Conservation (phyloP, 2,329 filamentous ascomycete species). For the Aspergillus sp. region DNA sequence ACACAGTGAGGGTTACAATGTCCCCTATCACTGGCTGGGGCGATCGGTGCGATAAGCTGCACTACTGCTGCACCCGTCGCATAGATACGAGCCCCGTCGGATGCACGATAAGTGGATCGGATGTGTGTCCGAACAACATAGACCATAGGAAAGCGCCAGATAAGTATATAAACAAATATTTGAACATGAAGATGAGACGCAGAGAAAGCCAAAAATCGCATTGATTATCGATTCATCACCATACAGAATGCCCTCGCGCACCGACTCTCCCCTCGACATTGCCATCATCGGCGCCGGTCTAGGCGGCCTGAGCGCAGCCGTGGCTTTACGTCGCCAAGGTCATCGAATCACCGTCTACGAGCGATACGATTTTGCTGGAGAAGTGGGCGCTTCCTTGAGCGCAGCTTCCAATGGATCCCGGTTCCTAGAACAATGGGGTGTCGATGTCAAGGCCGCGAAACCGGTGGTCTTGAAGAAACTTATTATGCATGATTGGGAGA, state of each 20-base stretch:
- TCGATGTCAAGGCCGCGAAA: constrained; percentile 24
- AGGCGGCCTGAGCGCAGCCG: constrained; percentile 24
- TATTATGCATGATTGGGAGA: constrained; percentile 34
- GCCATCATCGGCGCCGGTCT: constrained; percentile 32
- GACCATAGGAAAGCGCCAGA: not conserved
- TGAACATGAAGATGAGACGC: not conserved
- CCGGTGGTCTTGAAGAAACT: constrained; percentile 33
- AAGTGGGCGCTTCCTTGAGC: constrained; percentile 27
- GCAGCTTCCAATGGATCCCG: constrained; percentile 25
- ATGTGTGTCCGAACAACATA: not conserved
- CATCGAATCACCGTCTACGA: constrained; percentile 28
- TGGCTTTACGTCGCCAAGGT: constrained; percentile 24
- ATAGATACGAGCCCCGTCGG: constrained; percentile 25
- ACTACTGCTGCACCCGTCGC: constrained; percentile 24
- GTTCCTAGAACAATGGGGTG: constrained; percentile 27
- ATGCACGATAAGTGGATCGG: not conserved
- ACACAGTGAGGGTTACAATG: too few relatives aligned
- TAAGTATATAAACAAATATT: not conserved
- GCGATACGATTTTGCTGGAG: constrained; percentile 26
- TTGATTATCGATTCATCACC: not conserved
- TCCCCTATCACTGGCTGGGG: not conserved
- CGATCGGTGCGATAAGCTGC: not conserved
- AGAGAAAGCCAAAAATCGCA: too few relatives aligned
- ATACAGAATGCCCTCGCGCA: constrained; percentile 24
- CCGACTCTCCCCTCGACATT: constrained; percentile 25